A percentile compares a stretch with the other conserved stretches of the same genome.
Evolutionary conservation across 2,329 filamentous ascomycete species (phyloP).

Genomic region (Fusarium protoensiforme): DNA sequence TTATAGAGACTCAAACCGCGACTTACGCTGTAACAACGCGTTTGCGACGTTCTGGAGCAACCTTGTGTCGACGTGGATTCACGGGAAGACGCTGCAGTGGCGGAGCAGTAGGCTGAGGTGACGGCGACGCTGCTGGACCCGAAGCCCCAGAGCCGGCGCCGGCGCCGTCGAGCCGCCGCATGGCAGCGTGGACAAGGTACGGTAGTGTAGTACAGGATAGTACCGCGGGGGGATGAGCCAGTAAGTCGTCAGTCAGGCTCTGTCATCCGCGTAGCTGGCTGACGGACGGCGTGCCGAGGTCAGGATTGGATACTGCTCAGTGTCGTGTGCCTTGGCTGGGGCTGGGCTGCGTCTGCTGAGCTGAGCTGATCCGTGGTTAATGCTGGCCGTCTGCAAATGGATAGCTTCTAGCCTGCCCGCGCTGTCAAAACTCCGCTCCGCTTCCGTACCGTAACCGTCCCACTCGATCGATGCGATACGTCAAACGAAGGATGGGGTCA

Average conservation of each 20-base stretch:
- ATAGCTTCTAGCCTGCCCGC: not conserved
- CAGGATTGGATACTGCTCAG: slow-evolving; percentile 8
- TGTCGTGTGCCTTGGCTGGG: slow-evolving; percentile 14
- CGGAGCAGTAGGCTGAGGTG: slow-evolving; percentile 36
- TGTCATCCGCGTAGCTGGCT: not conserved
- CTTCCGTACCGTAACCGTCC: not conserved
- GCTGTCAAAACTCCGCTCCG: slow-evolving; percentile 10
- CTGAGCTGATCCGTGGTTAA: not conserved
- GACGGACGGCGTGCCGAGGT: slow-evolving; percentile 15
- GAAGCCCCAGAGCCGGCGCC: slow-evolving; percentile 2
- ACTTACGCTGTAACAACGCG: slow-evolving; percentile 62
- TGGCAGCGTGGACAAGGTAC: slow-evolving; percentile 1
- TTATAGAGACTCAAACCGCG: slow-evolving; percentile 4
- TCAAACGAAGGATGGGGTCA: not conserved
- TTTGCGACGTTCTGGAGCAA: slow-evolving; percentile 59
- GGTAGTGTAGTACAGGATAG: not conserved
- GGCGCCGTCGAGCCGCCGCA: slow-evolving; percentile 28
- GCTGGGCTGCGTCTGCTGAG: not conserved
- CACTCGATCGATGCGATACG: slow-evolving; percentile 13
- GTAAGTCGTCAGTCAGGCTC: not conserved
- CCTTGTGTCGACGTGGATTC: slow-evolving; percentile 61
- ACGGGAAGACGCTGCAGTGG: slow-evolving; percentile 57
- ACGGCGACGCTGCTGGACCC: slow-evolving; percentile 8
- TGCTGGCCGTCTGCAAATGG: not conserved
- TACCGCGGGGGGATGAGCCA: not conserved